Evolutionary conservation across 129 eudicot species (phyloP), one percentile per base, ranked within the genome.

Genomic region (Helianthus tuberosus): DNA sequence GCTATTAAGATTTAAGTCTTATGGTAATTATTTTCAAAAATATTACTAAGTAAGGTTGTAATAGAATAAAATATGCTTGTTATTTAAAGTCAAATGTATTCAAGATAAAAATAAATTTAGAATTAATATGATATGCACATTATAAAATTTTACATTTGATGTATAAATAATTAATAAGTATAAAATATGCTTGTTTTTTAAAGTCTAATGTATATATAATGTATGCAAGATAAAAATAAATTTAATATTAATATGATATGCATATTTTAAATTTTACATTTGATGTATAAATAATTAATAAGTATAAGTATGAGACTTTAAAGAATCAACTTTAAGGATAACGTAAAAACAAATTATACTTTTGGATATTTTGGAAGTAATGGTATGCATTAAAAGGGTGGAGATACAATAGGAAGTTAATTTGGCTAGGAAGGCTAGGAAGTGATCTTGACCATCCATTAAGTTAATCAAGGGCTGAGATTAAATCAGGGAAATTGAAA

Each of bases 301-400:
- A 32, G 36, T 32, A 32, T 59, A 27, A 4, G 65, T 27, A 25
- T 4, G 65, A 59, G 65, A 27, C 41, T 59, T 59, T 11, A 27
- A 59, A 59, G 65, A 57, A 59, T 59, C 41, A 27, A 59, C 6
- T 59, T 10, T 59, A 4, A 0, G 65, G 3, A 59, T 59, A 27
- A 59, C 65, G 65, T 59, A 59, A 59, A 59, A 27, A 59, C 65
- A 59, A 59, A 59, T 10, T 59, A 5, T 59, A 59, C 65, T 27
- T 59, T 29, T 29, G 16, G 41, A 25, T 59, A 59, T 27, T 59
- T 11, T 59, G 65, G 32, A 59, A 59, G 65, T 59, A 59, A 59
- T 59, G 65, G 15, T 59, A 59, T 59, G 64, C 27, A 20, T 20
- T 59, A 10, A 59, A 16, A 53, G n/a, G n/a, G n/a, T n/a, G n/a